Evolutionary conservation across 176 grass and related monocot genomes (phyloP), one percentile per base, ranked within the genome.

Genomic region (Echinochloa phyllopogon): DNA sequence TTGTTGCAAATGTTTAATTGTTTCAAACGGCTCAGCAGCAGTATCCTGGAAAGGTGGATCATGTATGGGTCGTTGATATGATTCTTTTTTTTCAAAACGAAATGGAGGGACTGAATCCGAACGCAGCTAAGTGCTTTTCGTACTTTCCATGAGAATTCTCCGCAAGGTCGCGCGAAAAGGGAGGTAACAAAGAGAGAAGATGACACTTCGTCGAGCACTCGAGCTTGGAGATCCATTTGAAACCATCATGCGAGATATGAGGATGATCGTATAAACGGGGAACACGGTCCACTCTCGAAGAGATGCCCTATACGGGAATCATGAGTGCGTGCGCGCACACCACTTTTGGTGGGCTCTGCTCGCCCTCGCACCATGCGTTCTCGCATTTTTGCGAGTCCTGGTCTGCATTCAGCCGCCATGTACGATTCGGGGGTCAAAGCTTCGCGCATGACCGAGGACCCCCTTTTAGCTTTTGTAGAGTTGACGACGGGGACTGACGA

Each of bases 231-330:
- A 51, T 74, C 0, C 50, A 37, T 7, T 29, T 6, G 21, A 58
- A 12, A 21, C 4, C 0, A 41, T 69, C 60, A 63, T 33, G 60
- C 60, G 6, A 15, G 60, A 63, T 63, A 63, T 63, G 60, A 39
- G 24, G 43, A 39, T 3, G 14, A 15, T 23, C 8, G 78, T 42
- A 25, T 15, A 38, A 39, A 52, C 29, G 57, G 47, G 62, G 65
- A 5, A 4, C 20, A 45, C 10, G 27, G 12, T 17, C 43, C 74
- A 39, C 63, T 33, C 48, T 37, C 6, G 75, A 33, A n/a, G 13
- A 86, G 76, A 86, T 80, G 84, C 67, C 52, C 16, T 5, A 25
- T 5, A 39, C 20, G 3, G 37, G 65, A 58, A 41, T 53, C 48
- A 25, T 21, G 66, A 45, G 52, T 23, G 52, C 12, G 36, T 17